Evolutionary conservation across 441 rosid species (phyloP).

Genomic region (Lagerstroemia fauriei): DNA sequence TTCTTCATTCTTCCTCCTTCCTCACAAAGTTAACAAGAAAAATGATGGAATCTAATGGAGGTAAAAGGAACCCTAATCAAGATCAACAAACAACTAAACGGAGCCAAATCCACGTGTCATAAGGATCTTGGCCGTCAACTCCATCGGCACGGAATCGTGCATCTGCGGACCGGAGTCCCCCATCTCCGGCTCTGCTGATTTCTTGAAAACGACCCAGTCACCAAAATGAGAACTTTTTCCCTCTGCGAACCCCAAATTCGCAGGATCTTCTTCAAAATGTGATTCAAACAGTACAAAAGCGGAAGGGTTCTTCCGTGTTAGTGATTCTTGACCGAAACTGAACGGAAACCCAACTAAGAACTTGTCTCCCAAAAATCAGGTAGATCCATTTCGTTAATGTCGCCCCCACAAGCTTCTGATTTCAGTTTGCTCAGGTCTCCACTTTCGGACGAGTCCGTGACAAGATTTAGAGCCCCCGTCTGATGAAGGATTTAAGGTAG

Average conservation of each 20-base stretch:
- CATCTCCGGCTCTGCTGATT: background rate
- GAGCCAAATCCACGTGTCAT: too few relatives aligned
- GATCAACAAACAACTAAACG: too few relatives aligned
- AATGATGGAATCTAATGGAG: too few relatives aligned
- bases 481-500: too few relatives aligned
- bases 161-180: slow-evolving; percentile 17
- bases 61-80: too few relatives aligned
- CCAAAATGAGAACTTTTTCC: background rate
- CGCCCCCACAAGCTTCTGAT: too few relatives aligned
- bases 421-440: too few relatives aligned
- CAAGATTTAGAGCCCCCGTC: too few relatives aligned
- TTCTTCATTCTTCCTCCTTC: too few relatives aligned
- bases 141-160: slow-evolving; percentile 43
- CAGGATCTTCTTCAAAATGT: background rate
- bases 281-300: background rate
- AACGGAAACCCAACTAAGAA: background rate
- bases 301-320: background rate
- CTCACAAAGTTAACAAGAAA: too few relatives aligned
- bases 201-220: background rate
- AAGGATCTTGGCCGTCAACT: slow-evolving; percentile 57
- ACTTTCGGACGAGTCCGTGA: too few relatives aligned
- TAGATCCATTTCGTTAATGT: too few relatives aligned
- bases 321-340: background rate
- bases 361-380: background rate
- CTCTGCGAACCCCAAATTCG: background rate